These are phyloP conservation scores for Quercus cerris DNA, from an alignment of 306 rosid genomes.

Conservation along the genomic window DNA sequence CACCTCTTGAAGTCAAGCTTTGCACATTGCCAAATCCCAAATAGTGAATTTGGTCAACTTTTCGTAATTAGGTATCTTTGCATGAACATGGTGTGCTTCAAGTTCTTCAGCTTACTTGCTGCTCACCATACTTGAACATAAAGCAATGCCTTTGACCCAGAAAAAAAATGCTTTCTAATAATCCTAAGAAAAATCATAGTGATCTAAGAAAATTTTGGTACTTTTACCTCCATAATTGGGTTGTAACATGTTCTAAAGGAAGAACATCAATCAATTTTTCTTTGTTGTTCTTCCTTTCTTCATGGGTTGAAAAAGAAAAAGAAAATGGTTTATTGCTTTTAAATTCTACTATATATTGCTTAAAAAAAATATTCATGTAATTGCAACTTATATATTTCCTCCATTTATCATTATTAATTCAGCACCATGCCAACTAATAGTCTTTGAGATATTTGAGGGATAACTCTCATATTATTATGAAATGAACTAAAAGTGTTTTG, in stretches of 20 bases:
- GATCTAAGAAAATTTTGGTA: background rate
- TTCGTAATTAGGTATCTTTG: slow-evolving; percentile 47
- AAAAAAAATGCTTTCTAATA: slow-evolving; percentile 8
- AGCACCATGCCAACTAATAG: too few species aligned
- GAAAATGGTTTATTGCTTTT: too few species aligned
- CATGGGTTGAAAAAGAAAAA: background rate
- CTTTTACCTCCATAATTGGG: background rate
- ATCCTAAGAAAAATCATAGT: background rate
- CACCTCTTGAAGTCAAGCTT: slow-evolving; percentile 15
- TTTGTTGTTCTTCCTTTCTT: background rate
- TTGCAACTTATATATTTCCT: too few species aligned
- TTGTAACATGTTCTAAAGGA: background rate
- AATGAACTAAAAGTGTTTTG: too few species aligned
- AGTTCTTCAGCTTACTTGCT: slow-evolving; percentile 10
- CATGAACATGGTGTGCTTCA: slow-evolving; percentile 21
- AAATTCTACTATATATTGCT: too few species aligned
- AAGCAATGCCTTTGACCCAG: slow-evolving; percentile 41
- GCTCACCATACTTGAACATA: slow-evolving; percentile 50
- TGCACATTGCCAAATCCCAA: slow-evolving; percentile 2
- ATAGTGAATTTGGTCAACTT: slow-evolving; percentile 50
- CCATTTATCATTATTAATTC: too few species aligned
- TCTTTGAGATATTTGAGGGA: too few species aligned
- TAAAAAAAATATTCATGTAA: too few species aligned
- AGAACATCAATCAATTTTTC: background rate
- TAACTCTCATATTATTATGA: too few species aligned